Evolutionary conservation across 2,329 filamentous ascomycete genomes (phyloP), one percentile per base, ranked within the genome.

Genomic region (Aphanoascus verrucosus): DNA sequence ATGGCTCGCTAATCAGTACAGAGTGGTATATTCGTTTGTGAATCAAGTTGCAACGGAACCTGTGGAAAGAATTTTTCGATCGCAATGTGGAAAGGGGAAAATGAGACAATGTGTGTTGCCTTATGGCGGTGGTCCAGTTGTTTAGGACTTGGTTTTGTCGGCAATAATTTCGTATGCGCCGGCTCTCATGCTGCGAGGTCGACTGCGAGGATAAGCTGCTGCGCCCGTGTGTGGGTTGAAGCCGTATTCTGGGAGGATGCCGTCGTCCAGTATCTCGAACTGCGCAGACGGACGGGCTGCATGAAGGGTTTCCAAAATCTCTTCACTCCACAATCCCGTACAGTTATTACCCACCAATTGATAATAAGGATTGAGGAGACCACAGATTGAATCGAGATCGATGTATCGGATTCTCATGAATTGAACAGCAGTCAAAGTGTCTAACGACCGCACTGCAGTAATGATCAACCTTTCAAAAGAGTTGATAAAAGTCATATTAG

Each of bases 341-440:
- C 82, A 85, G 61, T 73, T 69, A 37, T 78, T 77, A 45, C 81
- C 73, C 34, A 76, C 71, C 41, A 88, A 69, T 53, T 84, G 71
- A 64, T 88, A 89, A 62, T 83, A 87, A 0, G 85, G 85, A 60
- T 88, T 88, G 3, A 88, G 69, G 1, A 82, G 78, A 2, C 84
- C 84, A 12, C 84, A 75, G 2, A 82, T 79, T 1, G 84, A 86
- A 63, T 88, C 85, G 5, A 88, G 73, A 66, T 88, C 85, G 51
- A 88, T 82, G 61, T 86, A 88, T 52, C 85, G 81, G 61, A 88
- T 86, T 54, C 84, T 76, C 58, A 89, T 66, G 64, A 81, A 80
- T 43, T 81, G 71, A 32, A 89, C 67, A n/a, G 73, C 70, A 50
- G 76, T 75, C 46, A 86, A 75, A 31, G 72, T 74, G 12, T 76